Evolutionary conservation across 495 filamentous ascomycete genomes (phyloP).

Genomic region (Viridothelium virens): DNA sequence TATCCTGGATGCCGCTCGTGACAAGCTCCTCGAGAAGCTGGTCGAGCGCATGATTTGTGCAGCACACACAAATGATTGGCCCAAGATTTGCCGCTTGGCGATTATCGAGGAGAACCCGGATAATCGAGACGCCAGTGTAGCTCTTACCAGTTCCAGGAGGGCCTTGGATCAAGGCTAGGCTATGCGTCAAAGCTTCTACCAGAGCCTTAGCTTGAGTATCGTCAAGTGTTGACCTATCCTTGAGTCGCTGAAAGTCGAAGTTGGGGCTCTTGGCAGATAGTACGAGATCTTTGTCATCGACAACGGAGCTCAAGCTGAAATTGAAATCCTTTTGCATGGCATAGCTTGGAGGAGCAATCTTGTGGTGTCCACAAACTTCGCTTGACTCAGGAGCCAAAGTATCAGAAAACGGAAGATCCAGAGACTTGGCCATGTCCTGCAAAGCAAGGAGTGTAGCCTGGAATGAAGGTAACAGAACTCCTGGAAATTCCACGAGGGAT

Average conservation of each 20-base stretch:
- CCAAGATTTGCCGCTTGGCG: slow-evolving; percentile 43
- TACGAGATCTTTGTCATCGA: slow-evolving; percentile 32
- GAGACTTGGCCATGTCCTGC: slow-evolving; percentile 45
- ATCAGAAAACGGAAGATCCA: slow-evolving; percentile 51
- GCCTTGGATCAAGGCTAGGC: slow-evolving; percentile 62
- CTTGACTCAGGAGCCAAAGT: slow-evolving; percentile 42
- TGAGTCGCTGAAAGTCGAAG: slow-evolving; percentile 38
- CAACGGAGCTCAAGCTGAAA: slow-evolving; percentile 46
- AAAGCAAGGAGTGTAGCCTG: slow-evolving; percentile 54
- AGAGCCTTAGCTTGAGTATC: slow-evolving; percentile 50
- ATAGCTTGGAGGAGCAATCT: slow-evolving; percentile 48
- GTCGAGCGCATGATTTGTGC: slow-evolving; percentile 72
- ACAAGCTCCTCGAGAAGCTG: slow-evolving; percentile 60
- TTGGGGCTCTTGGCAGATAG: slow-evolving; percentile 30
- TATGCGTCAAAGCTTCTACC: slow-evolving; percentile 45
- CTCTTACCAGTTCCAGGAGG: slow-evolving; percentile 76
- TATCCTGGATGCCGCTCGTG: slow-evolving; percentile 44
- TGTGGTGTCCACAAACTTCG: slow-evolving; percentile 1
- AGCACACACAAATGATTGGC: slow-evolving; percentile 55
- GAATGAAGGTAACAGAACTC: slow-evolving; percentile 58
- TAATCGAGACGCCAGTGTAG: slow-evolving; percentile 48
- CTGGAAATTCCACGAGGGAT: slow-evolving; percentile 60
- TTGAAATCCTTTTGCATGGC: slow-evolving; percentile 41
- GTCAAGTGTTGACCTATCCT: slow-evolving; percentile 46
- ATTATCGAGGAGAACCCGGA: slow-evolving; percentile 56